Conservation (phyloP, 345 rosid species). For the Psidium friedrichsthalianum region DNA sequence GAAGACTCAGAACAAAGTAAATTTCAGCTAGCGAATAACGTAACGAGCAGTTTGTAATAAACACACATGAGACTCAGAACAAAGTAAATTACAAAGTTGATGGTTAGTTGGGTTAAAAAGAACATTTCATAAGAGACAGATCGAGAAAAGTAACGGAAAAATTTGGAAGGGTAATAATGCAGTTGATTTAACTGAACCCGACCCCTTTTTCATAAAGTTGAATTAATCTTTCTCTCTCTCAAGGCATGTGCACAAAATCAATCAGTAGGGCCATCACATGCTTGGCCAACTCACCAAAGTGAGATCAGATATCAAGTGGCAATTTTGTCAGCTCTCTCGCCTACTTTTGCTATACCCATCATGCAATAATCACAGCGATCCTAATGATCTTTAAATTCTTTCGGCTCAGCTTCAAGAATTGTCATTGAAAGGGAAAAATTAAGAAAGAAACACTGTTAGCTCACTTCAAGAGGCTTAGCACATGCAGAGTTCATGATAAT, state of each 20-base stretch:
- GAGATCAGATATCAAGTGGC: conserved; percentile 29
- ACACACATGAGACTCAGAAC: too few relatives aligned
- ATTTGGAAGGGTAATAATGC: neutral
- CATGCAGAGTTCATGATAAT: neutral
- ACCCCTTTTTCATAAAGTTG: neutral
- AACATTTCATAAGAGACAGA: neutral
- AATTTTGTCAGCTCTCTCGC: conserved; percentile 26
- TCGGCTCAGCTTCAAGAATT: neutral
- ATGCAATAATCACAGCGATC: conserved; percentile 9
- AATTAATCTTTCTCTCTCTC: neutral
- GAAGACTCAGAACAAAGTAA: too few relatives aligned
- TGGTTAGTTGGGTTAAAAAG: too few relatives aligned
- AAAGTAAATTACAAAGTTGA: too few relatives aligned
- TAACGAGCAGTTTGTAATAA: too few relatives aligned
- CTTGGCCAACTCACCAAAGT: conserved; percentile 42
- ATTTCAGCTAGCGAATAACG: too few relatives aligned
- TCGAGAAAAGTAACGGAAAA: neutral
- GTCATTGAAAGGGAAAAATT: neutral
- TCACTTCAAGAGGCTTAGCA: neutral
- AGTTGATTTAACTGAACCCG: neutral
- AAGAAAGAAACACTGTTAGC: neutral
- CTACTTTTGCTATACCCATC: conserved; percentile 19
- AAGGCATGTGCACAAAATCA: conserved; percentile 18
- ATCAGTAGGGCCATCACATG: conserved; percentile 30
- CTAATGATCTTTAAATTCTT: neutral